These are phyloP conservation scores for Hypoxylon rickii DNA, from an alignment of 495 filamentous ascomycete genomes.

Conservation along the genomic window DNA sequence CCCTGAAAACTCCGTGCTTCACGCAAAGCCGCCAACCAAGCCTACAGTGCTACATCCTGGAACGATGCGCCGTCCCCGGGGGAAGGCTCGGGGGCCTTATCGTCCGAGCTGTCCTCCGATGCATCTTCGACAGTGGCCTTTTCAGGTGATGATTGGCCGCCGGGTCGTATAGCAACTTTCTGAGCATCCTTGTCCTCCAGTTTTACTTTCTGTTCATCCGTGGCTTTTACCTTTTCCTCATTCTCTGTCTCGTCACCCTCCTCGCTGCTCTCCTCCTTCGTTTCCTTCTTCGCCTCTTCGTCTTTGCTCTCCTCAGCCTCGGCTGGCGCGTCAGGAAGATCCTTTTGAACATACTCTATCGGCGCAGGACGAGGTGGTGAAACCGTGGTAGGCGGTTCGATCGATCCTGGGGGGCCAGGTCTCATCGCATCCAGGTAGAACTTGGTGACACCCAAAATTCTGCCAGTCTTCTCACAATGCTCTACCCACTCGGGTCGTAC, in stretches of 20 bases:
- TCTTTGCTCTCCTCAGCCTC: constrained; percentile 29
- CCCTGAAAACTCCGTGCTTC: constrained; percentile 24
- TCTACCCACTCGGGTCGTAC: constrained; percentile 98
- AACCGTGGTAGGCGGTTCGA: constrained; percentile 35
- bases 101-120: constrained; percentile 42
- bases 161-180: constrained; percentile 49
- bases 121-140: constrained; percentile 41
- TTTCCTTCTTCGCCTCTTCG: constrained; percentile 28
- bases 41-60: constrained; percentile 58
- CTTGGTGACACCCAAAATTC: constrained; percentile 89
- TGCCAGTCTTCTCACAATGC: constrained; percentile 89
- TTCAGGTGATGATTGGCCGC: constrained; percentile 9
- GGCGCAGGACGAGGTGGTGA: constrained; percentile 24
- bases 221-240: constrained; percentile 36
- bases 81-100: constrained; percentile 44
- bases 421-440: constrained; percentile 86
- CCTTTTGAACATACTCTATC: constrained; percentile 37
- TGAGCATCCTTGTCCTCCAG: constrained; percentile 58
- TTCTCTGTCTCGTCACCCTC: constrained; percentile 37
- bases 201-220: constrained; percentile 62
- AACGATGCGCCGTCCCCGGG: constrained; percentile 53
- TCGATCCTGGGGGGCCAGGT: constrained; percentile 37
- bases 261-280: constrained; percentile 31
- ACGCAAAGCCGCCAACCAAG: neutral
- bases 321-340: constrained; percentile 41